Percentiles rank a stretch among this genome's conserved stretches.
Evolutionary conservation across 2,329 filamentous ascomycete species (phyloP).

Genomic region (Kalaharituber pfeilii): DNA sequence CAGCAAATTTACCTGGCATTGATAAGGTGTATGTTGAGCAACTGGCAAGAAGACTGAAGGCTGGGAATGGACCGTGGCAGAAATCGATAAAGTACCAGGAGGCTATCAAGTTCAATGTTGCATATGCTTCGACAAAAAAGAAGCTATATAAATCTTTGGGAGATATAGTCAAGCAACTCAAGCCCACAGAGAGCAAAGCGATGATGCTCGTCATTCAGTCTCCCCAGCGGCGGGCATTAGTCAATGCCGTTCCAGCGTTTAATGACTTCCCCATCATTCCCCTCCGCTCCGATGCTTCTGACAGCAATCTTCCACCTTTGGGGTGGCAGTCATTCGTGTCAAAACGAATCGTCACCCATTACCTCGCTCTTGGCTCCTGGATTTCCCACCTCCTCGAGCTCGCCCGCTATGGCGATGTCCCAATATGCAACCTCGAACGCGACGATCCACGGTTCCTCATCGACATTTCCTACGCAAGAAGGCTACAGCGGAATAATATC

Average conservation of each 20-base stretch:
- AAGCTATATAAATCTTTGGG: constrained; percentile 79
- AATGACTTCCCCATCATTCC: constrained; percentile 70
- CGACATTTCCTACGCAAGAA: constrained; percentile 81
- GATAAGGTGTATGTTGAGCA: constrained; percentile 73
- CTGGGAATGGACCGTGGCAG: constrained; percentile 54
- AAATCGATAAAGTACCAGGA: constrained; percentile 76
- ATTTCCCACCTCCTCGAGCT: constrained; percentile 73
- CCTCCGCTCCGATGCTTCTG: constrained; percentile 63
- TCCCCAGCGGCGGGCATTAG: constrained; percentile 59
- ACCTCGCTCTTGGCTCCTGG: constrained; percentile 85
- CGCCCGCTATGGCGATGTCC: constrained; percentile 81
- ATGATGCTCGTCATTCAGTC: constrained; percentile 82
- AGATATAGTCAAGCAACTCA: constrained; percentile 77
- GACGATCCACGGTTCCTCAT: constrained; percentile 92
- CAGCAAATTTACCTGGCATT: constrained; percentile 75
- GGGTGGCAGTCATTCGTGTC: constrained; percentile 87
- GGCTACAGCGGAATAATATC: constrained; percentile 77
- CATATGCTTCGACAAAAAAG: constrained; percentile 71
- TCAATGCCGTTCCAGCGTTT: constrained; percentile 69
- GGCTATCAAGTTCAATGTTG: constrained; percentile 66
- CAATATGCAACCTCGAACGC: constrained; percentile 83
- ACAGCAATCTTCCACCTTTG: constrained; percentile 74
- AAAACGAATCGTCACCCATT: constrained; percentile 70
- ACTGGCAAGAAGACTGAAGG: constrained; percentile 48
- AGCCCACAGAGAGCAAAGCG: constrained; percentile 63